Percentiles rank a stretch among this genome's conserved stretches.
These are phyloP conservation scores for Aspergillus fructus DNA, from an alignment of 2,329 filamentous ascomycete genomes.

Conservation along the genomic window DNA sequence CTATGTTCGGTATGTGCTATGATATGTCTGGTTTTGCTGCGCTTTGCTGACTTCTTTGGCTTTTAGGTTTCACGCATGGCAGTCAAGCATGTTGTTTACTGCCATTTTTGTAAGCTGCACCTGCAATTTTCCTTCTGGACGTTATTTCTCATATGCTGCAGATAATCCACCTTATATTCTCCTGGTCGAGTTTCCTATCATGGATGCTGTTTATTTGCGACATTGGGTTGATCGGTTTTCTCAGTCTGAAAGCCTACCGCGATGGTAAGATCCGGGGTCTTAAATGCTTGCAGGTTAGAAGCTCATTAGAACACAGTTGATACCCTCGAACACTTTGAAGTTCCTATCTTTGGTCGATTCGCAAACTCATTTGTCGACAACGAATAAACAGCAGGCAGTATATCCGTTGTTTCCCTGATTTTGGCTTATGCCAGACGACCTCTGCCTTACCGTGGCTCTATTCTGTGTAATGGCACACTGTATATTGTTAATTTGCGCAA, in stretches of 20 bases:
- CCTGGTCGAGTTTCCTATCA: slow-evolving; percentile 78
- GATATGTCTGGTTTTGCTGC: too few species aligned
- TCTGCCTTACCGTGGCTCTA: not conserved
- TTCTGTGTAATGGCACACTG: not conserved
- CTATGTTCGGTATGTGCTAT: slow-evolving; percentile 74
- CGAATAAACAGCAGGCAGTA: slow-evolving; percentile 51
- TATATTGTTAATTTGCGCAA: slow-evolving; percentile 2
- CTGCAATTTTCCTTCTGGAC: not conserved
- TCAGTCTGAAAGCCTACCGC: slow-evolving; percentile 76
- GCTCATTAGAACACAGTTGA: slow-evolving; percentile 50
- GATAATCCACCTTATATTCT: slow-evolving; percentile 79
- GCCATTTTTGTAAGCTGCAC: slow-evolving; percentile 54
- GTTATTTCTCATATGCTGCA: slow-evolving; percentile 45
- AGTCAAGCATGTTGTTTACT: slow-evolving; percentile 80
- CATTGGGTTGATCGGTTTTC: slow-evolving; percentile 70
- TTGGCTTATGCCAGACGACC: not conserved
- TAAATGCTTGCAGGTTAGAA: not conserved
- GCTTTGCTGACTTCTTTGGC: not conserved
- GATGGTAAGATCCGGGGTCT: slow-evolving; percentile 61
- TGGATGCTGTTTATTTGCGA: slow-evolving; percentile 81
- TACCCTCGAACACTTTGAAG: slow-evolving; percentile 69
- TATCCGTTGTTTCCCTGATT: not conserved
- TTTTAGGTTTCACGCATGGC: slow-evolving; percentile 90
- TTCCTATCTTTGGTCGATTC: slow-evolving; percentile 80
- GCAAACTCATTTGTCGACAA: slow-evolving; percentile 90